Evolutionary conservation across 2,329 filamentous ascomycete species (phyloP).

Genomic region (Cadophora sp.): DNA sequence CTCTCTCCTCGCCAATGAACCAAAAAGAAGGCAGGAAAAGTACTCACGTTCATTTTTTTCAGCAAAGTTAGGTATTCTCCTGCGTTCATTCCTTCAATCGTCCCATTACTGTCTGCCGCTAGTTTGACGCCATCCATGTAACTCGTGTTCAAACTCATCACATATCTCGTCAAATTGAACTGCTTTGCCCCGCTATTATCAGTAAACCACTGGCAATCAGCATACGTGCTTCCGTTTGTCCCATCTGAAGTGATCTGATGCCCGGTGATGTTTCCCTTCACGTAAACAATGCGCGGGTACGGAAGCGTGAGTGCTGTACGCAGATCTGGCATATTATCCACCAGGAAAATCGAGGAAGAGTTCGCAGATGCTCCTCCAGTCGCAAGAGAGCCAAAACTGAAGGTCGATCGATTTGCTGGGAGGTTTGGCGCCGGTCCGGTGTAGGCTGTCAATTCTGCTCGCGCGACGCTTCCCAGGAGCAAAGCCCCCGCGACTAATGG

Average conservation of each 20-base stretch:
- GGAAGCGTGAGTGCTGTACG: constrained; percentile 12
- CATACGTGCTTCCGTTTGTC: constrained; percentile 14
- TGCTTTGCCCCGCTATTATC: constrained; percentile 13
- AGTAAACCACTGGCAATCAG: constrained; percentile 20
- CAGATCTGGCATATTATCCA: constrained; percentile 21
- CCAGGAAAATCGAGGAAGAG: constrained; percentile 15
- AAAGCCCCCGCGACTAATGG: not conserved
- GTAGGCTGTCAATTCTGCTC: constrained; percentile 11
- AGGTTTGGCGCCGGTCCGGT: constrained; percentile 9
- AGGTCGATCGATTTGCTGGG: constrained; percentile 12
- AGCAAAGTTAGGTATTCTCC: not conserved
- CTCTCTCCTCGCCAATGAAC: too few species aligned
- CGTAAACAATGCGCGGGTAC: constrained; percentile 11
- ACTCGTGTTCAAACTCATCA: constrained; percentile 20
- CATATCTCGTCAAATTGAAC: constrained; percentile 21
- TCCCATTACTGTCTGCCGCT: constrained; percentile 6
- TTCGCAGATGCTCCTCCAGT: constrained; percentile 8
- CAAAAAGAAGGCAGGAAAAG: not conserved
- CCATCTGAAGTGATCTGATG: constrained; percentile 10
- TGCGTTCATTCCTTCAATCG: constrained; percentile 17
- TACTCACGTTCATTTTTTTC: constrained; percentile 14
- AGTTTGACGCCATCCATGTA: constrained; percentile 16
- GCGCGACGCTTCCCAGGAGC: not conserved
- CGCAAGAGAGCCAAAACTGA: constrained; percentile 12
- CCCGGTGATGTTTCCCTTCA: constrained; percentile 16